Base-by-base conservation (phyloP, 139 green algal genomes). In the Chlorella sp. region DNA sequence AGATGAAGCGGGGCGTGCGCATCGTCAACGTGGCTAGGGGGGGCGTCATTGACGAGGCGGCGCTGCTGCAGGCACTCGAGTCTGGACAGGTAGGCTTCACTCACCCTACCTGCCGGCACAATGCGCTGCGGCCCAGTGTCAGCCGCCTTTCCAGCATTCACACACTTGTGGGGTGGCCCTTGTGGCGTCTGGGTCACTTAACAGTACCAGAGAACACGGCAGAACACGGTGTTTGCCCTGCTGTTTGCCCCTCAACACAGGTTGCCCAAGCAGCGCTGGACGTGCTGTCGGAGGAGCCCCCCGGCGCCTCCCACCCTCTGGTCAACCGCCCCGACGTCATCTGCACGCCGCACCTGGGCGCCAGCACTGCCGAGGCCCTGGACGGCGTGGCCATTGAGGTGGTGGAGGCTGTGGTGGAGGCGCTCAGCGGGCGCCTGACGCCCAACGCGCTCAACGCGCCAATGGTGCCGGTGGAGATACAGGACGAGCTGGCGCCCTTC, bases 11-110 rank as follows among this genome's bases (percentile, higher is more conserved):
- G 51, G 90, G 93, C 42, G 90, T 86, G 0, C 87, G 94, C 63
- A 91, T 98, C 66, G 84, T 98, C 61, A 98, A 98, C 72, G 94
- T 98, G 20, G 94, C 94, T 1, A 86, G 94, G 35, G 94, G 94
- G 31, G 94, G 92, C 23, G 94, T 98, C 10, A 97, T 98, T 62
- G 87, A 97, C 50, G 94, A 98, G 75, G 70, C 76, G 1, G 90
- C 92, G 0, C 86, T 98, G 2, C 77, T 82, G 2, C 73, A 81
- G 5, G 94, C 94, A 2, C 82, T 98, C 30, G 93, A 98, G 42
- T 77, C 77, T 26, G 86, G 87, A 69, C 73, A 67, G n/a, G 70
- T 75, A 33, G 23, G 2, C 35, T n/a, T n/a, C n/a, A n/a, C n/a
- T n/a, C n/a, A n/a, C n/a, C n/a, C n/a, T n/a, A n/a, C n/a, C n/a